phyloP scores from a whole-genome alignment of 148 eudicot species.

The Nyssa sinensis region DNA sequence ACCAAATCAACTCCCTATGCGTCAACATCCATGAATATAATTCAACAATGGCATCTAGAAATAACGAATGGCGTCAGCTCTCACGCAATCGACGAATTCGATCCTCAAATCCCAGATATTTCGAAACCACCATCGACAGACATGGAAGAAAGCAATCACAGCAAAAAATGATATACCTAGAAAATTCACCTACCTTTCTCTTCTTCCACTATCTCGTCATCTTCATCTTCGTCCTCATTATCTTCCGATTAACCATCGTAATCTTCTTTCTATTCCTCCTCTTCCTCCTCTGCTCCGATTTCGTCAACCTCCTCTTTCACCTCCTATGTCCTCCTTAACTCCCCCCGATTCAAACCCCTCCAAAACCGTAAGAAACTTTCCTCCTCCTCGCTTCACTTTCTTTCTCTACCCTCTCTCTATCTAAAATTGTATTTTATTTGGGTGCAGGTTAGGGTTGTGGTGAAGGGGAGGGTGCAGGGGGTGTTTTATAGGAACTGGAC shows the following conservation, averaged over 20 bases:
- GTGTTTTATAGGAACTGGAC: no score
- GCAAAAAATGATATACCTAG: background rate
- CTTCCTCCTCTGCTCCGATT: constrained; percentile 42
- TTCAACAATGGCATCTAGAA: background rate
- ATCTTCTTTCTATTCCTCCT: constrained; percentile 39
- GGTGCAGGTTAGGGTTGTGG: constrained; percentile 70
- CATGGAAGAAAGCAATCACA: background rate
- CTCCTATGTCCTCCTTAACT: constrained; percentile 40
- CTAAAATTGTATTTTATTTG: background rate
- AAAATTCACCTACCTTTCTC: constrained; percentile 16
- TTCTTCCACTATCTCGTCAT: constrained; percentile 32
- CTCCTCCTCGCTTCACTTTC: background rate
- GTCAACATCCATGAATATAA: no score
- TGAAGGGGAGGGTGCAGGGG: no score
- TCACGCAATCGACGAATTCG: background rate
- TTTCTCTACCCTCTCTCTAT: background rate
- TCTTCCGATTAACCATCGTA: constrained; percentile 32
- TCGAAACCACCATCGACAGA: background rate
- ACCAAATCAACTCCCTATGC: no score
- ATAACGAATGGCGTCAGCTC: background rate
- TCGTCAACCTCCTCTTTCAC: constrained; percentile 34
- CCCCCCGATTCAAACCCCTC: constrained; percentile 4
- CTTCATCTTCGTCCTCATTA: constrained; percentile 25
- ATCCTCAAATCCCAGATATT: background rate
- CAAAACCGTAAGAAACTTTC: constrained; percentile 40